These are phyloP conservation scores for Cerrena zonata DNA, from an alignment of 1,284 basidiomycete genomes.

Conservation along the genomic window DNA sequence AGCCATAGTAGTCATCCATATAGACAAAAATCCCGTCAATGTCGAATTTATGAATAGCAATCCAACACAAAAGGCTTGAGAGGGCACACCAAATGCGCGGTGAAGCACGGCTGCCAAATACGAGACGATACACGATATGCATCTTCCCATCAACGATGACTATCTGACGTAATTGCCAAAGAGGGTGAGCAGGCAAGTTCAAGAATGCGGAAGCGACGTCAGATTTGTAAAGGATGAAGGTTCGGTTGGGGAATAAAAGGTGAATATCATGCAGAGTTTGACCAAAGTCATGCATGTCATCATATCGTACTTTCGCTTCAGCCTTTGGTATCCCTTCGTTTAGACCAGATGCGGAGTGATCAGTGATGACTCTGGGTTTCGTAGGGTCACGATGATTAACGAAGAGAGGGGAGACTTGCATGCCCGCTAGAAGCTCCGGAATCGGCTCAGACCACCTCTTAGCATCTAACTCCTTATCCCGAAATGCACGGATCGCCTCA, in stretches of 20 bases:
- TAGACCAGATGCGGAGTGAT: slow-evolving; percentile 16
- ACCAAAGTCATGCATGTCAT: slow-evolving; percentile 25
- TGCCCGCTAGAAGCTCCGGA: slow-evolving; percentile 36
- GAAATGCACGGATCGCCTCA: slow-evolving; percentile 2
- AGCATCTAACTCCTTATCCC: slow-evolving; percentile 26
- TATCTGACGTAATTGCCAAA: slow-evolving; percentile 42
- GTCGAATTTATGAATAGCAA: slow-evolving; percentile 17
- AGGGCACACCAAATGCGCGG: slow-evolving; percentile 28
- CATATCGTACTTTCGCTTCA: not conserved
- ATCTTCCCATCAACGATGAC: slow-evolving; percentile 12
- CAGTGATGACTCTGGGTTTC: slow-evolving; percentile 34
- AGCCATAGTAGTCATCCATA: slow-evolving; percentile 33
- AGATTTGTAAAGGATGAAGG: slow-evolving; percentile 31
- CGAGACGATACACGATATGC: slow-evolving; percentile 27
- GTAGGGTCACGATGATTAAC: slow-evolving; percentile 32
- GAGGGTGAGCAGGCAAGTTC: slow-evolving; percentile 30
- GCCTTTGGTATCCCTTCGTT: not conserved
- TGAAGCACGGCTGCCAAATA: slow-evolving; percentile 28
- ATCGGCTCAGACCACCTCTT: slow-evolving; percentile 35
- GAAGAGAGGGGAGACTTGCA: slow-evolving; percentile 38
- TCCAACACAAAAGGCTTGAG: slow-evolving; percentile 32
- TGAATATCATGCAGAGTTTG: slow-evolving; percentile 18
- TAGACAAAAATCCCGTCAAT: slow-evolving; percentile 27
- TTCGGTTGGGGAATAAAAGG: slow-evolving; percentile 2
- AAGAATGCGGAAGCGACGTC: slow-evolving; percentile 36